These are phyloP conservation scores for Rhizomucor pusillus DNA, from an alignment of 371 early-diverging fungal species.

Conservation along the genomic window DNA sequence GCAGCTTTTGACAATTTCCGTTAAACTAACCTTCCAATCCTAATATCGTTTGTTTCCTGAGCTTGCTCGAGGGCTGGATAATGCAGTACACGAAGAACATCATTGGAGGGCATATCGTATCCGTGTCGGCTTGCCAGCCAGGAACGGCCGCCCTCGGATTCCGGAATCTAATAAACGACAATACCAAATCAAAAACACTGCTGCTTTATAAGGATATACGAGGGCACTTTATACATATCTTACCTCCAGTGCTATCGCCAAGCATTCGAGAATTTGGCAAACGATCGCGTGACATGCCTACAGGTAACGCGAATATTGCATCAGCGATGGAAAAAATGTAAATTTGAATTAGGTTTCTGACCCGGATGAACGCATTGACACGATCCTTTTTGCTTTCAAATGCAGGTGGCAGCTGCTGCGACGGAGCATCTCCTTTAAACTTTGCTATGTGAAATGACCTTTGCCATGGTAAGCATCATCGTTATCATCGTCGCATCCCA, in stretches of 20 bases:
- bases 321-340: neutral
- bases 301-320: neutral
- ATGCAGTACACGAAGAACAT: conserved; percentile 46
- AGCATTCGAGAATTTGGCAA: conserved; percentile 14
- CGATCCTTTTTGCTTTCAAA: conserved; percentile 8
- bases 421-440: conserved; percentile 18
- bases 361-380: conserved; percentile 17
- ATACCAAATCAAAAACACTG: neutral
- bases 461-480: neutral
- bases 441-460: conserved; percentile 49
- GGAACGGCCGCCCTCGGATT: conserved; percentile 37
- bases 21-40: conserved; percentile 52
- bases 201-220: neutral
- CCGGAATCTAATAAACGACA: conserved; percentile 44
- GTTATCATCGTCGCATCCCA: neutral
- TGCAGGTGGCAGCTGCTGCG: conserved; percentile 12
- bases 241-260: conserved; percentile 20
- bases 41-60: conserved; percentile 23
- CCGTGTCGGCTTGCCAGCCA: conserved; percentile 46
- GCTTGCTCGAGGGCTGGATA: conserved; percentile 37
- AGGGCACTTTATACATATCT: neutral
- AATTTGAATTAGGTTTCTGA: neutral
- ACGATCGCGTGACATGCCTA: conserved; percentile 20
- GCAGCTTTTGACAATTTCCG: no score
- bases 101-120: conserved; percentile 42